These are phyloP conservation scores for Citrus medica DNA, from an alignment of 345 rosid species.

Conservation along the genomic window DNA sequence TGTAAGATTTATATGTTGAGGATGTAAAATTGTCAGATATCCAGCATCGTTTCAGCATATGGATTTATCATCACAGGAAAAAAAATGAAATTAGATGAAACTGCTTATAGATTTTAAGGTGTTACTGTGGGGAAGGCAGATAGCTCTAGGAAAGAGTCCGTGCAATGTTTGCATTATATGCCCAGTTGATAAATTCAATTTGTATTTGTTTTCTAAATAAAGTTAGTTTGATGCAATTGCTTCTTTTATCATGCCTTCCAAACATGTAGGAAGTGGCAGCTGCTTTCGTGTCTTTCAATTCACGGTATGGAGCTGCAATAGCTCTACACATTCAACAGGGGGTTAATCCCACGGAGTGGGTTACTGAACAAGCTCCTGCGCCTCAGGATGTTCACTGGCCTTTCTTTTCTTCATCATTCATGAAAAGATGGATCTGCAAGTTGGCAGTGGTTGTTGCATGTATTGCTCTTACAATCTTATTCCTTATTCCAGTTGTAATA, in stretches of 20 bases:
- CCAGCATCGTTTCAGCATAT: background rate
- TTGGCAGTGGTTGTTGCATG: slow-evolving; percentile 52
- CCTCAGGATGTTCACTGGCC: slow-evolving; percentile 87
- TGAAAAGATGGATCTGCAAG: slow-evolving; percentile 69
- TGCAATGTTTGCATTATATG: background rate
- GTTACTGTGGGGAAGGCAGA: background rate
- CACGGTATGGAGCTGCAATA: slow-evolving; percentile 75
- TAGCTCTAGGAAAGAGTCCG: background rate
- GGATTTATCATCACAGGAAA: background rate
- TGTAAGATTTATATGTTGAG: no score
- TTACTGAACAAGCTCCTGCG: slow-evolving; percentile 87
- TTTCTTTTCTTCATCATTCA: slow-evolving; percentile 78
- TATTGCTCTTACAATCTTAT: slow-evolving; percentile 56
- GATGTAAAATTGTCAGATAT: no score
- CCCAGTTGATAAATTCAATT: background rate
- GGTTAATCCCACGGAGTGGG: slow-evolving; percentile 78
- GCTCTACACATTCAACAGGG: slow-evolving; percentile 78
- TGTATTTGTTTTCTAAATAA: background rate
- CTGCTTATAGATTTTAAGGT: background rate
- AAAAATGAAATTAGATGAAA: background rate
- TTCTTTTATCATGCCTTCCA: slow-evolving; percentile 11
- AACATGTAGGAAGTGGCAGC: slow-evolving; percentile 73
- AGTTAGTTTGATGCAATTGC: slow-evolving; percentile 11
- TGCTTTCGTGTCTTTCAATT: slow-evolving; percentile 87
- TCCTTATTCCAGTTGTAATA: slow-evolving; percentile 68